A percentile compares a stretch with the other conserved stretches of the same genome.
phyloP scores from a whole-genome alignment of 2,329 filamentous ascomycete species.

The Microascus cirrosus region DNA sequence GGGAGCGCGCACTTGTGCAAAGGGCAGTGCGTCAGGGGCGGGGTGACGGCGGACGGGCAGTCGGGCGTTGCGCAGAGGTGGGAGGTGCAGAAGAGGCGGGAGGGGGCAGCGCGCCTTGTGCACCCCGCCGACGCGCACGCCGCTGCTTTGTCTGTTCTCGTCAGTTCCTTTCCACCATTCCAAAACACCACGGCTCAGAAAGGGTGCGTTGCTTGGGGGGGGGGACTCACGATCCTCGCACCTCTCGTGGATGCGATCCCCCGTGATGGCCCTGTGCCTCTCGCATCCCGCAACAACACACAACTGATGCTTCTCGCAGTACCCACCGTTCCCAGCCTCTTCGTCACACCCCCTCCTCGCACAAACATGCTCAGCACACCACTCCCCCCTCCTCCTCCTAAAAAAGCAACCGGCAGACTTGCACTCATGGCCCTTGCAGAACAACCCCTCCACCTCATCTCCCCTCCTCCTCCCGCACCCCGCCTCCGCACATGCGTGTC shows the following conservation, averaged over 20 bases:
- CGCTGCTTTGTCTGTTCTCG: neutral
- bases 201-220: neutral
- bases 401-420: conserved; percentile 8
- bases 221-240: conserved; percentile 4
- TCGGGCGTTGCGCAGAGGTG: conserved; percentile 2
- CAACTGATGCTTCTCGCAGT: conserved; percentile 3
- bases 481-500: conserved; percentile 9
- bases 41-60: neutral
- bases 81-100: neutral
- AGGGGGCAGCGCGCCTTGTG: neutral
- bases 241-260: neutral
- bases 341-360: conserved; percentile 3
- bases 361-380: conserved; percentile 7
- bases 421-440: conserved; percentile 13
- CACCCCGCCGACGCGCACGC: conserved; percentile 4
- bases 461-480: conserved; percentile 8
- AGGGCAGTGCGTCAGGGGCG: neutral
- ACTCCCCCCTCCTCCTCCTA: conserved; percentile 5
- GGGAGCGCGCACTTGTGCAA: conserved; percentile 5
- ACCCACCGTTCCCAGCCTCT: neutral
- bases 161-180: too few relatives aligned
- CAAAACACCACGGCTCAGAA: too few relatives aligned
- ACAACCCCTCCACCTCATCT: conserved; percentile 1
- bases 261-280: neutral
- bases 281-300: conserved; percentile 4